Evolutionary conservation across 106 monocot species (phyloP).

Genomic region (Phalaenopsis equestris): DNA sequence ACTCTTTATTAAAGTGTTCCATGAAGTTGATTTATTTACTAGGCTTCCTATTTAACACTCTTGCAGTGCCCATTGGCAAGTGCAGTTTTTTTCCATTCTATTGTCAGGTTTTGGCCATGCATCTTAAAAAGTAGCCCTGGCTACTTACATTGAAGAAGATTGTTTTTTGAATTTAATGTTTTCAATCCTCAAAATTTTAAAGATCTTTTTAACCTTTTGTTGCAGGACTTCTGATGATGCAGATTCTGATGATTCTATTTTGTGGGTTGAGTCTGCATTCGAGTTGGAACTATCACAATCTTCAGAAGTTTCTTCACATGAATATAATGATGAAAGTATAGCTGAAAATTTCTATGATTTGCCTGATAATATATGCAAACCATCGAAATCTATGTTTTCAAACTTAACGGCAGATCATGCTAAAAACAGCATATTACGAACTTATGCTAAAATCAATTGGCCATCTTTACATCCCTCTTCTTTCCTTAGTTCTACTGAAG

Average conservation of each 20-base stretch:
- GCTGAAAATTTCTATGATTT: slow-evolving; percentile 10
- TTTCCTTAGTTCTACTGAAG: slow-evolving; percentile 5
- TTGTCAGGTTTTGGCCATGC: background rate
- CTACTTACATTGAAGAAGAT: background rate
- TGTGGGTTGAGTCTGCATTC: slow-evolving; percentile 36
- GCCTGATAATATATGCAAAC: slow-evolving; percentile 13
- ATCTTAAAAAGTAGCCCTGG: background rate
- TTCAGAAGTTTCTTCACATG: slow-evolving; percentile 44
- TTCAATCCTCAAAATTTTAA: slow-evolving; percentile 1
- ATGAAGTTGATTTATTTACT: background rate
- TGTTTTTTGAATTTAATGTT: background rate
- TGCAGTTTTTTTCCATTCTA: background rate
- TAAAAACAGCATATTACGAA: slow-evolving; percentile 14
- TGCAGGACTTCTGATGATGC: slow-evolving; percentile 31
- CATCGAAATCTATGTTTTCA: slow-evolving; percentile 16
- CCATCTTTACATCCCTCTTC: slow-evolving; percentile 6
- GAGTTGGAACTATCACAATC: slow-evolving; percentile 21
- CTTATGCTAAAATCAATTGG: slow-evolving; percentile 14
- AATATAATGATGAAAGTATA: slow-evolving; percentile 36
- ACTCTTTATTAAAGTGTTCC: background rate
- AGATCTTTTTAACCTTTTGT: slow-evolving; percentile 9
- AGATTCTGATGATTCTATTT: slow-evolving; percentile 37
- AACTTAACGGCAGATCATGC: slow-evolving; percentile 19
- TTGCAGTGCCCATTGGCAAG: background rate
- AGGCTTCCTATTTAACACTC: background rate